Conservation (phyloP, 371 early-diverging fungal genomes). For the Mucor ambiguus region DNA sequence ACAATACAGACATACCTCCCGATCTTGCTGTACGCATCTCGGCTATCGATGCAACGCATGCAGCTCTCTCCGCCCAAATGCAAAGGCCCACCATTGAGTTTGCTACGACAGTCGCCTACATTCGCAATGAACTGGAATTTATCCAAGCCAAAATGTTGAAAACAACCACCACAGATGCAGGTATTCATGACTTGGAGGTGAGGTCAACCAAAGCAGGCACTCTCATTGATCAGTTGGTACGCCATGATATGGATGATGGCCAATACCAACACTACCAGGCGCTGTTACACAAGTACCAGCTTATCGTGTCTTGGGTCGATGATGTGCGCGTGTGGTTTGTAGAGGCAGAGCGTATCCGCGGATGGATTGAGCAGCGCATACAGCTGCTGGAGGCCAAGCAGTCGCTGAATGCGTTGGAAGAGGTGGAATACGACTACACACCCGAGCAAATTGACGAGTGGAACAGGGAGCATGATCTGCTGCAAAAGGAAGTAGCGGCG, state of each 20-base stretch:
- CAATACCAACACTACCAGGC: slow-evolving; percentile 11
- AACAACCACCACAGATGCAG: slow-evolving; percentile 40
- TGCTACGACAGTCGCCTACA: slow-evolving; percentile 12
- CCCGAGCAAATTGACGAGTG: slow-evolving; percentile 30
- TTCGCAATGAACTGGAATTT: slow-evolving; percentile 53
- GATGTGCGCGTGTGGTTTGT: slow-evolving; percentile 55
- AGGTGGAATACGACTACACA: slow-evolving; percentile 30
- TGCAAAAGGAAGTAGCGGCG: slow-evolving; percentile 19
- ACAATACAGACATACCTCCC: slow-evolving; percentile 12
- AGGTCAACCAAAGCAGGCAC: slow-evolving; percentile 25
- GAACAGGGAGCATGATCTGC: slow-evolving; percentile 21
- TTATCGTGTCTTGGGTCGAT: slow-evolving; percentile 48
- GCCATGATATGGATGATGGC: not conserved
- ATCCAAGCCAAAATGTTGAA: slow-evolving; percentile 52
- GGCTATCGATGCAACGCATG: slow-evolving; percentile 33
- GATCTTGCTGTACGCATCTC: slow-evolving; percentile 24
- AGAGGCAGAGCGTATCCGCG: slow-evolving; percentile 49
- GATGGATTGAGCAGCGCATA: slow-evolving; percentile 52
- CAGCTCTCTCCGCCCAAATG: slow-evolving; percentile 30
- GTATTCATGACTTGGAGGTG: slow-evolving; percentile 40
- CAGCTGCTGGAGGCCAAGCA: slow-evolving; percentile 22
- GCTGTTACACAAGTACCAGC: slow-evolving; percentile 34
- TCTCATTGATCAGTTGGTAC: slow-evolving; percentile 17
- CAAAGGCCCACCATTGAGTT: slow-evolving; percentile 18
- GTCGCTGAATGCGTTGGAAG: slow-evolving; percentile 26